phyloP scores from a whole-genome alignment of 345 rosid genomes.

The Populus simonii region DNA sequence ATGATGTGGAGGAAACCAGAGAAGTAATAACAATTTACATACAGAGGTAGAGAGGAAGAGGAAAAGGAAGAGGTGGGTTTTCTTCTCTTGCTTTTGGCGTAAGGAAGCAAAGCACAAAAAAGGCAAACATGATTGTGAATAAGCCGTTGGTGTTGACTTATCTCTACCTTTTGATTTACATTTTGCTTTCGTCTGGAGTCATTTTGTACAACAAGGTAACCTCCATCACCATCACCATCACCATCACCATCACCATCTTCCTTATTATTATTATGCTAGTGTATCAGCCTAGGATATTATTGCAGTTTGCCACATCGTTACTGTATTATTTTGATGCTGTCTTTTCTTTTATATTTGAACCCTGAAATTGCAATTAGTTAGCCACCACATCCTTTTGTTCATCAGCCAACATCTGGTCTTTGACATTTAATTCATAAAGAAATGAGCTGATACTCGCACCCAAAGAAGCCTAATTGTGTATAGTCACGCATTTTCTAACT shows the following conservation, averaged over 20 bases:
- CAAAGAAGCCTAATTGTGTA: too few relatives aligned
- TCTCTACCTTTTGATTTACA: slow-evolving; percentile 73
- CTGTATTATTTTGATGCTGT: background rate
- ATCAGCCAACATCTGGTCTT: background rate
- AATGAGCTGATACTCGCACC: too few relatives aligned
- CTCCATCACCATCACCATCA: too few relatives aligned
- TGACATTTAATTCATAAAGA: background rate
- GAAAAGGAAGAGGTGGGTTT: background rate
- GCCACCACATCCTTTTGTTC: background rate
- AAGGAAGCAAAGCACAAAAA: slow-evolving; percentile 13
- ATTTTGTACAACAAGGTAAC: slow-evolving; percentile 91
- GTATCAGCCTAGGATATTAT: too few relatives aligned
- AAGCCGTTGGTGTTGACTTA: slow-evolving; percentile 81
- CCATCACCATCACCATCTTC: too few relatives aligned
- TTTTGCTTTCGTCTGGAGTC: slow-evolving; percentile 85
- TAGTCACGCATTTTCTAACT: background rate
- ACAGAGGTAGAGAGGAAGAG: too few relatives aligned
- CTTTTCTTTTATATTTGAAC: background rate
- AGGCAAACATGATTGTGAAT: slow-evolving; percentile 52
- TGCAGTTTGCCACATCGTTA: background rate
- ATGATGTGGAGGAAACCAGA: background rate
- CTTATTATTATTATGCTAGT: too few relatives aligned
- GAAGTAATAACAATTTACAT: background rate
- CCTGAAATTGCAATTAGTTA: background rate
- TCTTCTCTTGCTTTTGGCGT: background rate